Base-by-base conservation (phyloP, 495 filamentous ascomycete genomes). In the Trypethelium eluteriae region DNA sequence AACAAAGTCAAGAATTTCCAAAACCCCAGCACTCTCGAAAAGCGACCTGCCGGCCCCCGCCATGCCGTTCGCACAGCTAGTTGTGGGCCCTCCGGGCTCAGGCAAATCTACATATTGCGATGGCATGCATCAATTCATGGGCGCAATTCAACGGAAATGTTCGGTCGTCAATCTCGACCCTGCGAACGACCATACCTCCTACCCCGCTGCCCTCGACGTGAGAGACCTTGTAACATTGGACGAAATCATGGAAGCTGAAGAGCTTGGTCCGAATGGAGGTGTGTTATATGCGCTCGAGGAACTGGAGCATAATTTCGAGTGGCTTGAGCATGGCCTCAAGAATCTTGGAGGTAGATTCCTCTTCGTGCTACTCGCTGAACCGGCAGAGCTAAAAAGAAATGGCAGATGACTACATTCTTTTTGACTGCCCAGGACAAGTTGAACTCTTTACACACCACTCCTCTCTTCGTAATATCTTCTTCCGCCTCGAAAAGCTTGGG, bases 51-150 rank as follows among this genome's bases (percentile, higher is more conserved):
- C 25, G 25, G 25, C 25, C 1, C 25, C 12, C 35, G 66, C 41
- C 50, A 87, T 87, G 84, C 85, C 84, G 6, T 86, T 85, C 68
- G 81, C 84, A 61, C 89, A 94, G 78, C 85, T 98, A 35, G 88
- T 97, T 12, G 88, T 96, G 66, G 94, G 94, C 12, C 91, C 93
- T 36, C 93, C 94, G 7, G 94, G 94, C 68, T 85, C 93, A 35
- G 94, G 94, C 18, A 98, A 98, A 78, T 96, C 92, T 57, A 98
- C 94, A 5, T 96, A 95, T 76, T 96, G 92, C 82, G 89, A 96
- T 84, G 94, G 94, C 70, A 96, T 98, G 90, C 90, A 96, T 71
- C 94, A 98, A 79, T 98, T 97, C 82, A 88, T 97, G 81, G 85
- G 85, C 65, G 93, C 94, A 62, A 96, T 98, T 73, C 91, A 91